phyloP scores from a whole-genome alignment of 179 eudicot genomes.

The Heliamphora pulchella region DNA sequence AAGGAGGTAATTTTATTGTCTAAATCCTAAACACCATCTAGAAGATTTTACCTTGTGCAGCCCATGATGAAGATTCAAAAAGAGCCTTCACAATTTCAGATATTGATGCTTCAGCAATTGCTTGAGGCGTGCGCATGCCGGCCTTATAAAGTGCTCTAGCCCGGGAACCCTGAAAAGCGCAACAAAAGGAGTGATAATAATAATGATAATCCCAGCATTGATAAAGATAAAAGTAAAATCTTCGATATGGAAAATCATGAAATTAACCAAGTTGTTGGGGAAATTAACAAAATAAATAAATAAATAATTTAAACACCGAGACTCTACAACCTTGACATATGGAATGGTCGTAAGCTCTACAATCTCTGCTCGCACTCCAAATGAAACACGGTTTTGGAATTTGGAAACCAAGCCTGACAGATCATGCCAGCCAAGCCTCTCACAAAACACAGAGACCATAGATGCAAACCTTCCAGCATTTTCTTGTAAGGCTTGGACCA shows the following conservation, averaged over 20 bases:
- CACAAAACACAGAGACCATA: slow-evolving; percentile 97
- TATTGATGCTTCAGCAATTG: slow-evolving; percentile 85
- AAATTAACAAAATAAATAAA: too few relatives aligned
- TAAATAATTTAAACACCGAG: too few relatives aligned
- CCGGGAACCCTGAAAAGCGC: slow-evolving; percentile 66
- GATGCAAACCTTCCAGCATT: slow-evolving; percentile 99
- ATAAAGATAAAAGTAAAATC: not conserved
- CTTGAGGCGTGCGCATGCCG: slow-evolving; percentile 86
- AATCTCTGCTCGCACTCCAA: slow-evolving; percentile 98
- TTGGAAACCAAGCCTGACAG: slow-evolving; percentile 87
- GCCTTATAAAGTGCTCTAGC: slow-evolving; percentile 95
- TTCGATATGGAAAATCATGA: not conserved
- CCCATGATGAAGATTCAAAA: slow-evolving; percentile 92
- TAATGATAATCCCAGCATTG: not conserved
- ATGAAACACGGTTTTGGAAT: slow-evolving; percentile 93
- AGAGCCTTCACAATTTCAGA: slow-evolving; percentile 84
- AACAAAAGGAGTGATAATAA: not conserved
- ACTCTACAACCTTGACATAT: slow-evolving; percentile 90
- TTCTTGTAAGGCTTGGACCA: slow-evolving; percentile 97
- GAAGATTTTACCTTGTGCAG: slow-evolving; percentile 57
- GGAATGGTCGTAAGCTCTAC: slow-evolving; percentile 95
- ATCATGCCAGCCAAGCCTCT: slow-evolving; percentile 99
- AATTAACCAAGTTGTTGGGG: not conserved
- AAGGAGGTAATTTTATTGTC: too few relatives aligned
- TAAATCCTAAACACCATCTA: too few relatives aligned